phyloP scores from a whole-genome alignment of 1,284 basidiomycete species.

The Ustilago loliicola region DNA sequence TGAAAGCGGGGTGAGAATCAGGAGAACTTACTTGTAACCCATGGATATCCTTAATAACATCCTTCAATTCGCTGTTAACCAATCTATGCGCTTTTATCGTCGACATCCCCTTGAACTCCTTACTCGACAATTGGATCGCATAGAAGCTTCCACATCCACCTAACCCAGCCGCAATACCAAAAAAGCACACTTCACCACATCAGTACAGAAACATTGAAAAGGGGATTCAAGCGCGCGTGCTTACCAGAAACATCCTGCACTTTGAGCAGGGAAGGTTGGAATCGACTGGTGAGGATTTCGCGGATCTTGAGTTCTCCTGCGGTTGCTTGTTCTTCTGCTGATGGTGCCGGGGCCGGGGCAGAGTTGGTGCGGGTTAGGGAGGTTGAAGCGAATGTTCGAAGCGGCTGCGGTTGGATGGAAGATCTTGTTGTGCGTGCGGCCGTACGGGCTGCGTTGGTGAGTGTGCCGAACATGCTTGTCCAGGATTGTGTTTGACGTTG shows the following conservation, averaged over 20 bases:
- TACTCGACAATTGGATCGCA: conserved; percentile 87
- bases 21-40: conserved; percentile 83
- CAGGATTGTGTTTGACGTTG: not conserved
- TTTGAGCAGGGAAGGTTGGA: conserved; percentile 75
- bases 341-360: not conserved
- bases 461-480: too few species aligned
- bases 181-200: too few species aligned
- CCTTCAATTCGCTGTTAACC: conserved; percentile 87
- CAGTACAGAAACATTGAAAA: too few species aligned
- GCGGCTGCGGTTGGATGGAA: not conserved
- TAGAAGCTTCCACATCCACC: conserved; percentile 96
- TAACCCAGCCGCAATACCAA: conserved; percentile 57
- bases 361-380: not conserved
- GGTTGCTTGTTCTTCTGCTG: conserved; percentile 11
- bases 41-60: conserved; percentile 92
- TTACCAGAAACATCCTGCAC: conserved; percentile 70
- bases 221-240: too few species aligned
- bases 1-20: not conserved
- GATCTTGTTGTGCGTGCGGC: not conserved
- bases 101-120: conserved; percentile 85
- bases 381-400: conserved; percentile 9
- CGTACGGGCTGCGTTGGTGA: not conserved
- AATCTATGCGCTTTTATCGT: conserved; percentile 94
- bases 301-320: conserved; percentile 74
- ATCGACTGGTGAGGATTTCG: conserved; percentile 79